Base-by-base conservation (phyloP, 106 monocot species). In the Dendrobium nobile region DNA sequence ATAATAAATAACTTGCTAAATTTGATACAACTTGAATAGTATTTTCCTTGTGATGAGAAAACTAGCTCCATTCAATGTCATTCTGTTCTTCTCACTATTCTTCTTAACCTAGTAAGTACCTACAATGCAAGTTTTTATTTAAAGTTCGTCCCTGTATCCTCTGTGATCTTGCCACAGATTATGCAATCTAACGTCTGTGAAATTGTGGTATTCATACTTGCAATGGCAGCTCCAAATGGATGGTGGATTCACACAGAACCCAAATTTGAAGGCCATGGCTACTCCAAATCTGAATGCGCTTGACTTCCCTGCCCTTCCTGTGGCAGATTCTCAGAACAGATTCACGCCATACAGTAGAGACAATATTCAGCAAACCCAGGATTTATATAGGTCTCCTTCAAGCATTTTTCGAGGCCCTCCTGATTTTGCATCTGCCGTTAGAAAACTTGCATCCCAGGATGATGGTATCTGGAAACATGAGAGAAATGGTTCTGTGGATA, bases 151-250 rank as follows among this genome's bases (percentile, higher is more conserved):
- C 16, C 17, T 70, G 37, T 37, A 33, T 28, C 70, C 37, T 70
- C 37, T 70, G 16, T 78, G 7, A 55, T 78, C 20, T 31, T 77
- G 42, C 19, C 8, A 20, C 13, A 59, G 26, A 37, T 40, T n/a
- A 9, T 61, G 2, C 9, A 41, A 13, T 78, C 9, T 47, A 9
- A 43, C 27, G 65, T 47, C 47, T 28, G 37, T 70, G 70, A 70
- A 70, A 24, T 26, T 70, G 70, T 70, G 37, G 17, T 70, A 33
- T 70, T 70, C 15, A 70, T 37, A 70, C 37, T 70, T 70, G 70
- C 37, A 70, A 85, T 78, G 80, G 61, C 89, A 93, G 93, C 88
- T 84, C 87, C 88, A 96, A 83, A 81, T 84, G 82, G 89, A 88
- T 88, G 79, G 78, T 75, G 81, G 78, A 76, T 87, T 91, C 80